Evolutionary conservation across 2,329 filamentous ascomycete genomes (phyloP).

Genomic region (Aspergillus eucalypticola): DNA sequence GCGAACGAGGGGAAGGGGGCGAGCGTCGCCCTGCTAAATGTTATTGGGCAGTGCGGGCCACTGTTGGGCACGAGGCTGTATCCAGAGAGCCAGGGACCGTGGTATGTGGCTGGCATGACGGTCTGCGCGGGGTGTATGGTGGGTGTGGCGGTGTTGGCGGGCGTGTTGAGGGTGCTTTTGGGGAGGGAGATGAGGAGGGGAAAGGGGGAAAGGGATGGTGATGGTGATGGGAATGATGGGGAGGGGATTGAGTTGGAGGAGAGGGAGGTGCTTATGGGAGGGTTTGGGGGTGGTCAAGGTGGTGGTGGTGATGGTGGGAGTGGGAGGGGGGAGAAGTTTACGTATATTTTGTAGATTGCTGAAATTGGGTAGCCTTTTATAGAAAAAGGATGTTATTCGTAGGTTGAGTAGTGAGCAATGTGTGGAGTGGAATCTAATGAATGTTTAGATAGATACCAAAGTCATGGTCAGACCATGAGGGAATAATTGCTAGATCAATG

Average conservation of each 20-base stretch:
- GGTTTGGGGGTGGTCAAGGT: neutral
- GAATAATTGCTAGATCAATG: too few relatives aligned
- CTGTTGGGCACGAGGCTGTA: slow-evolving; percentile 68
- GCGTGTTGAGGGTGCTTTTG: slow-evolving; percentile 57
- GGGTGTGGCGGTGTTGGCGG: slow-evolving; percentile 58
- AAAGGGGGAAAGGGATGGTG: slow-evolving; percentile 1
- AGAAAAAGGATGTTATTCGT: too few relatives aligned
- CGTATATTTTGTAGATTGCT: neutral
- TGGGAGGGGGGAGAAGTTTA: neutral
- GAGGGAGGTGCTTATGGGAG: slow-evolving; percentile 3
- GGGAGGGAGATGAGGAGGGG: slow-evolving; percentile 48
- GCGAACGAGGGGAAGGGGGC: slow-evolving; percentile 69
- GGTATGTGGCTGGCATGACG: slow-evolving; percentile 64
- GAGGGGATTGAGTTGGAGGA: slow-evolving; percentile 21
- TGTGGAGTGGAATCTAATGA: too few relatives aligned
- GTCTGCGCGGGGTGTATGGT: slow-evolving; percentile 65
- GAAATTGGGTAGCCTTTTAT: neutral
- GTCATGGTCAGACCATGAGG: too few relatives aligned
- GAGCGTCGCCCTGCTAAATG: slow-evolving; percentile 77
- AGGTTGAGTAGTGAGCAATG: neutral
- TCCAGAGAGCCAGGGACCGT: slow-evolving; percentile 59
- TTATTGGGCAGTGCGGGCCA: slow-evolving; percentile 79
- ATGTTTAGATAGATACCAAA: too few relatives aligned
- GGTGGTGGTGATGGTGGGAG: neutral
- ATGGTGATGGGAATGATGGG: neutral